These are phyloP conservation scores for Dissophora ornata DNA, from an alignment of 192 early-diverging fungal species.

Conservation along the genomic window DNA sequence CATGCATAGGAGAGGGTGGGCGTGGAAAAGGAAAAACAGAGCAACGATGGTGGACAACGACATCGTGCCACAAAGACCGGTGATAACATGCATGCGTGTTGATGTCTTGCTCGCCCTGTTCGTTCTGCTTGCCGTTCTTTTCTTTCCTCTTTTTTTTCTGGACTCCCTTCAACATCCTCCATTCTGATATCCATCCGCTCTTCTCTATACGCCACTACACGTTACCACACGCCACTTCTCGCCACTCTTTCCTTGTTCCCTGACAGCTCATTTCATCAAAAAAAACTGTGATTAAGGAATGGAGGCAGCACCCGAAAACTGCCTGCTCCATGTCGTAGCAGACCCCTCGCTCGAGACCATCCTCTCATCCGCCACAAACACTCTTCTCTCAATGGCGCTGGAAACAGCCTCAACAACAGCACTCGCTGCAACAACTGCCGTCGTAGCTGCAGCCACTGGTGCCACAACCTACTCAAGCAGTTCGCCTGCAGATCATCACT, in stretches of 20 bases:
- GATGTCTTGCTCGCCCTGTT: no score
- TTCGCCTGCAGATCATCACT: background rate
- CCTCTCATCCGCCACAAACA: background rate
- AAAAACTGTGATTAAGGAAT: no score
- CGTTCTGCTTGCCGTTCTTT: background rate
- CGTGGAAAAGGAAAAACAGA: background rate
- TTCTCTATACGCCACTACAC: no score
- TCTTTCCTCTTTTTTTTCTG: background rate
- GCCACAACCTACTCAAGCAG: background rate
- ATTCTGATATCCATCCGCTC: background rate
- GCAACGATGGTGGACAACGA: no score
- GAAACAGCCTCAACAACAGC: conserved; percentile 7
- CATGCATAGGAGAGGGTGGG: no score
- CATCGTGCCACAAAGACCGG: no score
- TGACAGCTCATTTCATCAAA: no score
- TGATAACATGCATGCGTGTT: no score
- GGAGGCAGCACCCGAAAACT: no score
- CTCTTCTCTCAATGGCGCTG: background rate
- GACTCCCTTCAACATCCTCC: background rate
- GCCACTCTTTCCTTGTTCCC: no score
- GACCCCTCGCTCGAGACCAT: background rate
- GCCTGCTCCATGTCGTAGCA: no score
- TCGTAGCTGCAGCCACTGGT: conserved; percentile 9
- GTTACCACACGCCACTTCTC: no score
- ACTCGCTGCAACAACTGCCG: background rate